phyloP scores from a whole-genome alignment of 495 filamentous ascomycete species.

The Amniculicola lignicola region DNA sequence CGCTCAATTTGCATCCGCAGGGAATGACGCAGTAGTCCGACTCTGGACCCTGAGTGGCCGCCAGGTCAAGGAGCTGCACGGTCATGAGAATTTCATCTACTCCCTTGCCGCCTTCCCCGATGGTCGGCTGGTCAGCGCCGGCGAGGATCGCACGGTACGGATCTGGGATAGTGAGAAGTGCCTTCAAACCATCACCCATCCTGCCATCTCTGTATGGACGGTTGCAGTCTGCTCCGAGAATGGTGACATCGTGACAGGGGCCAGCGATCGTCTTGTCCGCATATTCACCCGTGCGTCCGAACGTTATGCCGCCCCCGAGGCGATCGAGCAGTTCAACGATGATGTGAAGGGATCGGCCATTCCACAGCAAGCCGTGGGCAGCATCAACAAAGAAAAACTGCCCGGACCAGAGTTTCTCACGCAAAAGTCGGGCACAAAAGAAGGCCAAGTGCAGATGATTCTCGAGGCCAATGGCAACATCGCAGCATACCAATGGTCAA shows the following conservation, averaged over 20 bases:
- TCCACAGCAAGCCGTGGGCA: constrained; percentile 73
- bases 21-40: constrained; percentile 82
- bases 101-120: constrained; percentile 71
- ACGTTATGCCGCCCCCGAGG: constrained; percentile 62
- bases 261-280: constrained; percentile 83
- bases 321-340: constrained; percentile 68
- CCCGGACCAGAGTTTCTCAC: constrained; percentile 81
- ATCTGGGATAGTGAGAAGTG: constrained; percentile 82
- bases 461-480: constrained; percentile 72
- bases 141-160: constrained; percentile 87
- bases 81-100: constrained; percentile 96
- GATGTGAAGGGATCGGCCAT: constrained; percentile 79
- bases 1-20: constrained; percentile 82
- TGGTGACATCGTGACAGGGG: constrained; percentile 88
- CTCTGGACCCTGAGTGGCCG: constrained; percentile 77
- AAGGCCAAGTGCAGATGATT: constrained; percentile 93
- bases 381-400: constrained; percentile 85
- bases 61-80: constrained; percentile 68
- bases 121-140: constrained; percentile 84
- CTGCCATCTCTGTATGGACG: constrained; percentile 93
- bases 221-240: constrained; percentile 76
- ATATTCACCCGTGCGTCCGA: constrained; percentile 74
- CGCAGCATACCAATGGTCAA: constrained; percentile 45
- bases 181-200: constrained; percentile 94
- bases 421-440: constrained; percentile 78